Conservation (phyloP, 1,284 basidiomycete genomes). For the Ganoderma resinaceum region DNA sequence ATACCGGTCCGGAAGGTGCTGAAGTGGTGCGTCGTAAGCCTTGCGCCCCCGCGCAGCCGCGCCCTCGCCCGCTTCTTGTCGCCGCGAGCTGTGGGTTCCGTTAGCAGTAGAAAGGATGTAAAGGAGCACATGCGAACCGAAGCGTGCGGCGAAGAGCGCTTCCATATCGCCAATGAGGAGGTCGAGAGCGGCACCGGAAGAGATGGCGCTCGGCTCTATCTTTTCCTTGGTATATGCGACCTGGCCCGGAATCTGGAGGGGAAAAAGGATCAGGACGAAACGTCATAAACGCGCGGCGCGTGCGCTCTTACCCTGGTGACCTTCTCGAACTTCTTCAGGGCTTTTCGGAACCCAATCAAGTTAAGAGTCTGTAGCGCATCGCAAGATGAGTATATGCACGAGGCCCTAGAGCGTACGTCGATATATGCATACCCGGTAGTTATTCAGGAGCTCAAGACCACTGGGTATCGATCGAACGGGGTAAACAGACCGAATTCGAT, state of each 20-base stretch:
- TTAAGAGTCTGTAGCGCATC: slow-evolving; percentile 80
- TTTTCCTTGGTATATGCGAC: slow-evolving; percentile 58
- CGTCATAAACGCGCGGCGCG: not conserved
- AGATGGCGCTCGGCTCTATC: slow-evolving; percentile 70
- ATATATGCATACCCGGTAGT: slow-evolving; percentile 73
- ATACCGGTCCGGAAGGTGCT: slow-evolving; percentile 81
- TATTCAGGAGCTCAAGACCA: slow-evolving; percentile 82
- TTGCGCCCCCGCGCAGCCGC: slow-evolving; percentile 66
- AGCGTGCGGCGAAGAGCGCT: slow-evolving; percentile 73
- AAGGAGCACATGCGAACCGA: slow-evolving; percentile 57
- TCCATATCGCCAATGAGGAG: slow-evolving; percentile 80
- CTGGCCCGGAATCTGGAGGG: slow-evolving; percentile 60
- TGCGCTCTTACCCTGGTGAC: slow-evolving; percentile 63
- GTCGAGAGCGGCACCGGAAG: slow-evolving; percentile 67
- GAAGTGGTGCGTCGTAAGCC: slow-evolving; percentile 74
- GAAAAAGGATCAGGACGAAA: not conserved
- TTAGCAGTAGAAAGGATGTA: not conserved
- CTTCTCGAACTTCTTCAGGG: slow-evolving; percentile 95
- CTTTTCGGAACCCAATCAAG: slow-evolving; percentile 90
- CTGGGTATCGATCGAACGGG: slow-evolving; percentile 40
- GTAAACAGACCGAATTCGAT: not conserved
- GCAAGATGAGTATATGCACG: not conserved
- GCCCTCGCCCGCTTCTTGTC: slow-evolving; percentile 83
- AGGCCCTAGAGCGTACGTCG: too few relatives aligned
- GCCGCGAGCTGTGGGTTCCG: slow-evolving; percentile 66